These are phyloP conservation scores for Colletotrichum sp. DNA, from an alignment of 2,329 filamentous ascomycete genomes.

Conservation along the genomic window DNA sequence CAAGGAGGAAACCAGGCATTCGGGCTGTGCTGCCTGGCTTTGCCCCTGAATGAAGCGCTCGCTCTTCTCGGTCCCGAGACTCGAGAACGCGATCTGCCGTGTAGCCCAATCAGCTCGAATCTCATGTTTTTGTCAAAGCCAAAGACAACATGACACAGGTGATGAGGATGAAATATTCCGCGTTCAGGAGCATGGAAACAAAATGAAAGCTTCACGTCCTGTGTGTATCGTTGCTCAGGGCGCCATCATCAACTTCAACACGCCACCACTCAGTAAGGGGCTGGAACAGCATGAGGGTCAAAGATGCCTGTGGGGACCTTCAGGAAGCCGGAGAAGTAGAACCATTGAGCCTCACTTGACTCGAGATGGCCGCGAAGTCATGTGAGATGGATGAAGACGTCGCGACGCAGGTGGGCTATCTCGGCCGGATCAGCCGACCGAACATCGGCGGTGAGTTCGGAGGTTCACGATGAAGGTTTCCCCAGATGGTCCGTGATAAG, in stretches of 20 bases:
- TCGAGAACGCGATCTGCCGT: neutral
- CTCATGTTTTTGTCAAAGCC: neutral
- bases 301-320: neutral
- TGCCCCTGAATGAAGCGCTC: neutral
- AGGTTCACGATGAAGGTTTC: neutral
- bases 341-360: neutral
- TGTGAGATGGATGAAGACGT: neutral
- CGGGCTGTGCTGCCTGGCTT: neutral
- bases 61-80: neutral
- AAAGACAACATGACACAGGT: neutral
- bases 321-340: neutral
- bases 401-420: neutral
- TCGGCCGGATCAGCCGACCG: slow-evolving; percentile 9
- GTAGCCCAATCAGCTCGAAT: neutral
- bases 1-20: neutral
- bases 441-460: neutral
- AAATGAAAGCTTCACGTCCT: neutral
- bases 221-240: neutral
- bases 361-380: neutral
- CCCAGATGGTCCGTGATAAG: neutral
- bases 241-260: neutral
- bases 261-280: neutral
- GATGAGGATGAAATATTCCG: neutral
- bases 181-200: accelerated
- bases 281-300: neutral